Evolutionary conservation across 805 yeast genomes (phyloP).

Genomic region (Barnettozyma vustinii): DNA sequence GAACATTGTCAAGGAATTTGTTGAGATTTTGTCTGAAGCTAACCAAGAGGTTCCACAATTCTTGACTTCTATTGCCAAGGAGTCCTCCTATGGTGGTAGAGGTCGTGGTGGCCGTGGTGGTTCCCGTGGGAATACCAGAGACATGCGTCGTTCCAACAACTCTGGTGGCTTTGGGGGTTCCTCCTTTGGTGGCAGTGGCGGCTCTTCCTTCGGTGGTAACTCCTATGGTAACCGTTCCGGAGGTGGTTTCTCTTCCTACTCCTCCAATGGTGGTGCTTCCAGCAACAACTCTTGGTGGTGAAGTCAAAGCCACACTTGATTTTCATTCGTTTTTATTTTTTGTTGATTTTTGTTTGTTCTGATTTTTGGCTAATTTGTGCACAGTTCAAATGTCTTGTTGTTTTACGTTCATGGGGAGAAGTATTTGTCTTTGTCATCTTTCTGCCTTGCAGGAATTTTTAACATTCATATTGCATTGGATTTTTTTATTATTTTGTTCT

Average conservation of each 20-base stretch:
- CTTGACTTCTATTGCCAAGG: constrained; percentile 75
- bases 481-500: background rate
- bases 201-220: constrained; percentile 5
- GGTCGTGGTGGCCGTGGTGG: constrained; percentile 41
- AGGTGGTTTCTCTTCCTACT: constrained; percentile 17
- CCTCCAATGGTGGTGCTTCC: constrained; percentile 17
- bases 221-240: constrained; percentile 22
- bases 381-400: constrained; percentile 15
- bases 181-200: constrained; percentile 9
- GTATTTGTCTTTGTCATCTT: constrained; percentile 2
- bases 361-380: constrained; percentile 7
- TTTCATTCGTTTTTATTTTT: background rate
- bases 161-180: constrained; percentile 9
- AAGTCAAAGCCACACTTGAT: background rate
- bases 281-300: constrained; percentile 10
- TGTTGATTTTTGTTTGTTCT: constrained; percentile 3
- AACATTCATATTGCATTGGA: constrained; percentile 1
- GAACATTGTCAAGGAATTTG: constrained; percentile 80
- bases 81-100: constrained; percentile 55
- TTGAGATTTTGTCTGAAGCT: constrained; percentile 87
- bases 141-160: constrained; percentile 42
- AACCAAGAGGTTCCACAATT: constrained; percentile 96
- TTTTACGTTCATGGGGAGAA: constrained; percentile 4
- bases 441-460: background rate
- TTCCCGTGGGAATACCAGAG: constrained; percentile 40